Evolutionary conservation across 441 rosid genomes (phyloP), one percentile per base, ranked within the genome.

Genomic region (Theobroma grandiflorum): DNA sequence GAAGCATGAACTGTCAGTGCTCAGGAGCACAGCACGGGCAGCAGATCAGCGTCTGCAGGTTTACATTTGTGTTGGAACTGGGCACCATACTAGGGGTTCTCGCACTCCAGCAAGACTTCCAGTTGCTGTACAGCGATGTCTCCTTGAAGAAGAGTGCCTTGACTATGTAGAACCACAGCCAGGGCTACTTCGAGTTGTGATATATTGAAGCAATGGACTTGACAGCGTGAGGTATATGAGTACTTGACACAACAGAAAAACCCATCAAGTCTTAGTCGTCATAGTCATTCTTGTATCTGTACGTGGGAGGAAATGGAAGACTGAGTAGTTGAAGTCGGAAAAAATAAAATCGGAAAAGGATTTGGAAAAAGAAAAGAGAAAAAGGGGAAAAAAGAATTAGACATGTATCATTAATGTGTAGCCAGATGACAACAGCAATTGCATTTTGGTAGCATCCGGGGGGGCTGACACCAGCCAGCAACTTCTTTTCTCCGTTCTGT

Each of bases 101-200:
- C 93, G 95, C 52, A 93, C 99, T 18, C 93, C 94, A 0, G 94
- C 97, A 45, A 88, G 98, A 75, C 99, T 95, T 66, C 99, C 99
- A 3, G 80, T 91, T 55, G 95, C 97, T 77, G 93, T 95, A 57
- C 98, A 94, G 88, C 90, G 91, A 35, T 94, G 91, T 78, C 88
- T 95, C 65, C 95, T 95, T 20, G 97, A 94, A 85, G 97, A 94
- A 77, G 98, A 95, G 86, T 91, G 93, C 75, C 96, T 95, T 15
- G 91, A 89, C 74, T 97, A 74, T 85, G 77, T 90, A 0, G 98
- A 95, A 86, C 94, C 99, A 8, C 97, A 94, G 83, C 94, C 97
- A 1, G 97, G 99, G 76, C 88, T 95, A 80, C 94, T 95, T 74
- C 93, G 96, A 62, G 96, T 95, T 72, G 88, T 93, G 87, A 83